Evolutionary conservation across 1,139 yeast species (phyloP).

Genomic region (Pichia sp.): DNA sequence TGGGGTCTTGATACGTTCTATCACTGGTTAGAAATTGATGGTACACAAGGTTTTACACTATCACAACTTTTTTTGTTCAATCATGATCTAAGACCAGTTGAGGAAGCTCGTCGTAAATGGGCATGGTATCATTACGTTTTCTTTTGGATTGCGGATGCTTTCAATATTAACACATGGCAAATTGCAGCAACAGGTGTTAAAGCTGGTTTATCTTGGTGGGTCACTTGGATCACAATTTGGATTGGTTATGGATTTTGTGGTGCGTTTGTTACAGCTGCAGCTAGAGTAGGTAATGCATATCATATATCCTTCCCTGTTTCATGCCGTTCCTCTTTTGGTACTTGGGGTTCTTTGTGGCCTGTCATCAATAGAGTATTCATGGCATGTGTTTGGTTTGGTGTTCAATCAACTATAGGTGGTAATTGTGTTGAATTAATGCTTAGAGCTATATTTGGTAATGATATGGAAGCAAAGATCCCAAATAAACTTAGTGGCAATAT

Average conservation of each 20-base stretch:
- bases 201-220: constrained; percentile 81
- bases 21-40: neutral
- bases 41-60: constrained; percentile 29
- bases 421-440: constrained; percentile 72
- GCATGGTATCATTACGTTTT: constrained; percentile 69
- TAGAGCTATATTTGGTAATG: constrained; percentile 57
- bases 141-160: constrained; percentile 82
- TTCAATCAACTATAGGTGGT: constrained; percentile 77
- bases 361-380: constrained; percentile 71
- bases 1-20: neutral
- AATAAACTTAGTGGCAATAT: constrained; percentile 36
- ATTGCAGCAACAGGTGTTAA: constrained; percentile 77
- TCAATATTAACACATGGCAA: constrained; percentile 86
- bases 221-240: constrained; percentile 81
- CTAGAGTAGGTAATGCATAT: constrained; percentile 66
- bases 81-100: constrained; percentile 71
- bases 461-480: constrained; percentile 44
- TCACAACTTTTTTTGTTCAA: constrained; percentile 59
- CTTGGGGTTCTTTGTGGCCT: constrained; percentile 76
- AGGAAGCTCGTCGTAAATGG: constrained; percentile 63
- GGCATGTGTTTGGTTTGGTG: constrained; percentile 83
- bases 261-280: constrained; percentile 50
- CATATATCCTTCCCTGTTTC: constrained; percentile 76
- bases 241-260: constrained; percentile 43
- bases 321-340: constrained; percentile 67